A percentile compares a stretch with the other conserved stretches of the same genome.
Evolutionary conservation across 768 basidiomycete species (phyloP).

Genomic region (Serpula lacrymans): DNA sequence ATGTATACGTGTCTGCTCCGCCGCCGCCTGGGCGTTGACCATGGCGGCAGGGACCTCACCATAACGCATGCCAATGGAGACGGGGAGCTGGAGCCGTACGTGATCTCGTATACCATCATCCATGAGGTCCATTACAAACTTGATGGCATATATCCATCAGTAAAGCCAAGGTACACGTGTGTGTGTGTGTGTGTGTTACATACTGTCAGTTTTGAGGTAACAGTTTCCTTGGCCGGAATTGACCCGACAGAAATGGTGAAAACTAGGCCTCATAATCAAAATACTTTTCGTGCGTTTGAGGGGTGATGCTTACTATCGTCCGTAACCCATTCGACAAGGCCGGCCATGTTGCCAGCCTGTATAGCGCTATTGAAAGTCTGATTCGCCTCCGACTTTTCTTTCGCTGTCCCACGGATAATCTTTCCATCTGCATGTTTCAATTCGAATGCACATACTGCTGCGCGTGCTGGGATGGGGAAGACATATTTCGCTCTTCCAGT

Average conservation of each 20-base stretch:
- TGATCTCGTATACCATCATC: constrained; percentile 46
- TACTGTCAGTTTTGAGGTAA: constrained; percentile 43
- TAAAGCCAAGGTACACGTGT: neutral
- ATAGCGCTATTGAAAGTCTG: constrained; percentile 39
- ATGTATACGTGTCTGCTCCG: constrained; percentile 32
- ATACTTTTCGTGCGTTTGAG: neutral
- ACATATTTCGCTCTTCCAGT: constrained; percentile 50
- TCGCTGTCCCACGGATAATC: constrained; percentile 41
- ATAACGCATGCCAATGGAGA: constrained; percentile 49
- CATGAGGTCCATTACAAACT: constrained; percentile 54
- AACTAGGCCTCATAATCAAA: constrained; percentile 28
- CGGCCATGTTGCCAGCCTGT: constrained; percentile 37
- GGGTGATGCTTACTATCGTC: constrained; percentile 43
- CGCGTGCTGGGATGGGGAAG: constrained; percentile 56
- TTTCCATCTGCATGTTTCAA: constrained; percentile 44
- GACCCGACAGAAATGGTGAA: constrained; percentile 59
- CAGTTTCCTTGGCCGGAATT: constrained; percentile 39
- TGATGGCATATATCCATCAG: constrained; percentile 1
- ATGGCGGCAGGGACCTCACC: constrained; percentile 43
- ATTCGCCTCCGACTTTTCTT: constrained; percentile 44
- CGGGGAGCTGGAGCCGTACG: constrained; percentile 53
- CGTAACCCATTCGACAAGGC: constrained; percentile 45
- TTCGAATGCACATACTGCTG: constrained; percentile 53
- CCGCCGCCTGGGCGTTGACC: constrained; percentile 23
- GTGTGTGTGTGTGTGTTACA: constrained; percentile 8